phyloP scores from a whole-genome alignment of 768 basidiomycete genomes.

The Floccularia luteovirens region DNA sequence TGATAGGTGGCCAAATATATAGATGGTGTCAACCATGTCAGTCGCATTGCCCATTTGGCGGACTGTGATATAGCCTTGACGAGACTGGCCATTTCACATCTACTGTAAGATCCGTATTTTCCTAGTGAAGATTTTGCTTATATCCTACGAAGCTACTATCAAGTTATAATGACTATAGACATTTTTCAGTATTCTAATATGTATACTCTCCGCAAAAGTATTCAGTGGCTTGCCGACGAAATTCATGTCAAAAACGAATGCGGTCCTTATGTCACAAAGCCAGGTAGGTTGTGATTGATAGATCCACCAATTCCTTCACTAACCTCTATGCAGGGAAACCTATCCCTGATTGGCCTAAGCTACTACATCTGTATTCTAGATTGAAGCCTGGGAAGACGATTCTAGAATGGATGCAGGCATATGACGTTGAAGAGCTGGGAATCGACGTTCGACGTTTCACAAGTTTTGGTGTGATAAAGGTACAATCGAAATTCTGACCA shows the following conservation, averaged over 20 bases:
- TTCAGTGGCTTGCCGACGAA: constrained; percentile 85
- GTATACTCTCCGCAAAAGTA: constrained; percentile 84
- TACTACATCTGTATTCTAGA: constrained; percentile 82
- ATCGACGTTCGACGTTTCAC: constrained; percentile 93
- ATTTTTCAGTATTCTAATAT: constrained; percentile 98
- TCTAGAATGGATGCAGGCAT: constrained; percentile 79
- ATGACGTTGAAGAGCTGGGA: constrained; percentile 62
- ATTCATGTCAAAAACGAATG: constrained; percentile 84
- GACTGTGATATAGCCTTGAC: constrained; percentile 82
- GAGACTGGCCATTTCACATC: constrained; percentile 82
- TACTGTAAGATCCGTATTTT: constrained; percentile 52
- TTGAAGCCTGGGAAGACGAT: constrained; percentile 79
- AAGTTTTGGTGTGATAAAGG: constrained; percentile 97
- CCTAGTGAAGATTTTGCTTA: constrained; percentile 6
- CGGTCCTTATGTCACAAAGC: constrained; percentile 82
- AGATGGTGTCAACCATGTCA: constrained; percentile 88
- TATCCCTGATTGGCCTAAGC: constrained; percentile 80
- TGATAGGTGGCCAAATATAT: constrained; percentile 77
- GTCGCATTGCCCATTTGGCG: constrained; percentile 85
- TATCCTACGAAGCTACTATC: constrained; percentile 64
- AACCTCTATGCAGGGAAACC: constrained; percentile 32
- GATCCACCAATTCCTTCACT: neutral
- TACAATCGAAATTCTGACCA: constrained; percentile 14
- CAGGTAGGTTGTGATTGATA: constrained; percentile 33
- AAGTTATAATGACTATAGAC: constrained; percentile 94